Evolutionary conservation across 768 basidiomycete species (phyloP).

Genomic region (Lactifluus hygrophoroides): DNA sequence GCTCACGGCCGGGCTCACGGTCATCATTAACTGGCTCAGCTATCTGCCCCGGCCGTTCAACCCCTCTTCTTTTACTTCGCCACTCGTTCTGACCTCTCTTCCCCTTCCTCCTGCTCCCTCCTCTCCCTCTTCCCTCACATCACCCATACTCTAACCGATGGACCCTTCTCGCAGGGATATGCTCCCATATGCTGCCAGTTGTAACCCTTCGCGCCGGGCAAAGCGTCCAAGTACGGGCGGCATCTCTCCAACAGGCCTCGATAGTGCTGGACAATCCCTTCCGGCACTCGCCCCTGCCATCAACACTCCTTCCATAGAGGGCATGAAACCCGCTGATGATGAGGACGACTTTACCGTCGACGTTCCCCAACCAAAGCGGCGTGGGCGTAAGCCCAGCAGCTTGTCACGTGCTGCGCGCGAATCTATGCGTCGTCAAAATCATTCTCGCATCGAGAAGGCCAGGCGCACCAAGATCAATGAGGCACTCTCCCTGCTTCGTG

Average conservation of each 20-base stretch:
- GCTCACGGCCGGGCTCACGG: neutral
- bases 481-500: slow-evolving; percentile 66
- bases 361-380: slow-evolving; percentile 42
- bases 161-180: slow-evolving; percentile 18
- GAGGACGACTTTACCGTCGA: slow-evolving; percentile 24
- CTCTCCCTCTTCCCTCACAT: neutral
- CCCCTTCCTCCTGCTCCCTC: neutral
- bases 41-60: too few species aligned
- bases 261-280: slow-evolving; percentile 3
- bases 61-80: too few species aligned
- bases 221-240: slow-evolving; percentile 28
- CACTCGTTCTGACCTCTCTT: neutral
- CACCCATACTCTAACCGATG: neutral
- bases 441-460: slow-evolving; percentile 91
- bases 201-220: slow-evolving; percentile 39
- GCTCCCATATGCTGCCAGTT: slow-evolving; percentile 29
- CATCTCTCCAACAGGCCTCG: neutral
- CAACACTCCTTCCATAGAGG: neutral
- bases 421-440: slow-evolving; percentile 84
- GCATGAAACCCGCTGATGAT: slow-evolving; percentile 16
- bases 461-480: slow-evolving; percentile 94
- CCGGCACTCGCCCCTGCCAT: slow-evolving; percentile 20
- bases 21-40: too few species aligned
- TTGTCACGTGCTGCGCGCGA: slow-evolving; percentile 74
- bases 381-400: slow-evolving; percentile 62